Base-by-base conservation (phyloP, 2,329 filamentous ascomycete species). In the Ceratocystis cubensis region DNA sequence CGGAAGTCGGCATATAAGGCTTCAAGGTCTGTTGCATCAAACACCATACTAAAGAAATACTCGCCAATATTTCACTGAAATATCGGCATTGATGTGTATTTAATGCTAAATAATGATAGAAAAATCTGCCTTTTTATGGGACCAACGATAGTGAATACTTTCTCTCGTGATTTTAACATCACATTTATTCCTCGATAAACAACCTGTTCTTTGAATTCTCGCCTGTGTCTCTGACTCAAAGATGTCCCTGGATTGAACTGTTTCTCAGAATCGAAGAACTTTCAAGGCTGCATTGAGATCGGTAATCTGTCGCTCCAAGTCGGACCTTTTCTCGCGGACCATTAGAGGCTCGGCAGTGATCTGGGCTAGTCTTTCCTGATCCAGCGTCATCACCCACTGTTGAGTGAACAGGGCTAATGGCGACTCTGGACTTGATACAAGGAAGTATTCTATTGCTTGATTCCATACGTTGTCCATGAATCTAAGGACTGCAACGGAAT, bases 241-340 rank as follows among this genome's bases (percentile, higher is more conserved):
- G 20, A 5, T 25, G 15, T 50, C 20, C 5, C 25, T 17, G 20
- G 8, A 28, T 4, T 20, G 6, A 5, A 13, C 1, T 0, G 1
- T 53, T 25, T 53, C 13, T 33, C 17, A 57, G 53, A 57, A 33
- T 3, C 53, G 53, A 33, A 57, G 28, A 33, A 57, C 6, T 48
- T 66, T 41, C n/a, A 66, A 8, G 0, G 66, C 68, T 22, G 41
- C n/a, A 22, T 56, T 15, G 3, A 68, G 48, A 22, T 48, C 50
- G 3, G 44, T 25, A 6, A 61, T 13, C 59, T 70, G 67, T 1
- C 74, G 75, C 0, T 69, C 72, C 15, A 87, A 70, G 44, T 75
- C 74, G 37, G 73, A 71, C 2, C 84, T 76, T 44, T 74, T 75
- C 5, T 75, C 73, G 57, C 75, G 76, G 22, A 22, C 22, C 22